Percentiles rank a stretch among this genome's conserved stretches.
Conservation (phyloP, 2,329 filamentous ascomycete species). For the Arthrobotrys musiformis region DNA sequence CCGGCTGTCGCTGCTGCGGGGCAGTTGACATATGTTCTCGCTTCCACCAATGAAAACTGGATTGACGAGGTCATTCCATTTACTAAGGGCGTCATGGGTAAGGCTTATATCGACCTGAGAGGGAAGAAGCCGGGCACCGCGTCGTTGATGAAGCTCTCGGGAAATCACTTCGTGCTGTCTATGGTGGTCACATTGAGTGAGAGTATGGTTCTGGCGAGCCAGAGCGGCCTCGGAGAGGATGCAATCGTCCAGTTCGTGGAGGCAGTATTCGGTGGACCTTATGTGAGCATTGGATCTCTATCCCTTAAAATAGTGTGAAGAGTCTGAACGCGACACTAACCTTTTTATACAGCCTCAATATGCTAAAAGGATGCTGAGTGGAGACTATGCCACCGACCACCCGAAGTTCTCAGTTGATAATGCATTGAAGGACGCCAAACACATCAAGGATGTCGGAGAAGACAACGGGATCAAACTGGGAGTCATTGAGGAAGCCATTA, state of each 20-base stretch:
- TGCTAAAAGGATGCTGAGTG: conserved; percentile 76
- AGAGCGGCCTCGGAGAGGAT: conserved; percentile 77
- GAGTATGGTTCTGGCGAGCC: conserved; percentile 81
- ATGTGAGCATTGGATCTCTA: conserved; percentile 39
- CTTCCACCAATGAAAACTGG: conserved; percentile 69
- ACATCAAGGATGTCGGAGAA: conserved; percentile 76
- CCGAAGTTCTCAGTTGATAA: conserved; percentile 86
- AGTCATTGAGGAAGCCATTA: conserved; percentile 74
- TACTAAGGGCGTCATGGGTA: conserved; percentile 77
- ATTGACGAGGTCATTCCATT: conserved; percentile 76
- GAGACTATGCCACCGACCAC: conserved; percentile 77
- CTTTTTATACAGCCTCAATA: conserved; percentile 78
- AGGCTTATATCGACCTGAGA: conserved; percentile 75
- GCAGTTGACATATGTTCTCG: conserved; percentile 77
- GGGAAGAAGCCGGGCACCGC: conserved; percentile 76
- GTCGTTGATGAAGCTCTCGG: conserved; percentile 80
- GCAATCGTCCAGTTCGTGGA: conserved; percentile 78
- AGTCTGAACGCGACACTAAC: neutral
- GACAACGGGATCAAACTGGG: conserved; percentile 72
- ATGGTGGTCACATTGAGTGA: conserved; percentile 78
- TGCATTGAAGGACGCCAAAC: conserved; percentile 81
- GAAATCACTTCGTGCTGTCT: conserved; percentile 86
- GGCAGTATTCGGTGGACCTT: conserved; percentile 50
- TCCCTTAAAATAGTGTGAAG: neutral
- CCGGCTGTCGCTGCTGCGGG: conserved; percentile 77